Conservation (phyloP, 495 filamentous ascomycete genomes). For the Penicillium soppii region DNA sequence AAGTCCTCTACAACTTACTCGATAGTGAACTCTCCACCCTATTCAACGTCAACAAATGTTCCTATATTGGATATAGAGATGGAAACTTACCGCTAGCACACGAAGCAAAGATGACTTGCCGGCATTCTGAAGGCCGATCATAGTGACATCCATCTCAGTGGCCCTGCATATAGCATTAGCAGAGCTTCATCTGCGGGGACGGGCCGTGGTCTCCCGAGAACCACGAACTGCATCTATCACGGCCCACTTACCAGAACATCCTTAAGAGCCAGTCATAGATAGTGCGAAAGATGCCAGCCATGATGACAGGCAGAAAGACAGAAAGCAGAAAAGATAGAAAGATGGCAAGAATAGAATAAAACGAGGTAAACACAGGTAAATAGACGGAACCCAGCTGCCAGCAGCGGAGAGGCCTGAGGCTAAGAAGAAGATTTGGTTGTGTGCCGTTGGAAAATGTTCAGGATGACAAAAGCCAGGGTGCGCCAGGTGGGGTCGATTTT, state of each 20-base stretch:
- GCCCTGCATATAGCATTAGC: conserved; percentile 60
- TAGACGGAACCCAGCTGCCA: conserved; percentile 5
- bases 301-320: conserved; percentile 36
- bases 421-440: conserved; percentile 1
- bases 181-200: conserved; percentile 36
- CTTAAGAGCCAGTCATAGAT: conserved; percentile 98
- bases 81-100: conserved; percentile 80
- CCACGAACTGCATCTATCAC: conserved; percentile 14
- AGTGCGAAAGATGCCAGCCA: conserved; percentile 85
- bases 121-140: conserved; percentile 98
- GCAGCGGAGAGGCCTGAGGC: conserved; percentile 3
- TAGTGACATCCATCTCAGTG: conserved; percentile 98
- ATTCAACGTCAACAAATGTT: conserved; percentile 33
- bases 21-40: conserved; percentile 98
- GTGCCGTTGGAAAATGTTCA: conserved; percentile 1
- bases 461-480: conserved; percentile 10
- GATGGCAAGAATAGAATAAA: neutral
- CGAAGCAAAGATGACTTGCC: conserved; percentile 94
- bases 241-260: conserved; percentile 89
- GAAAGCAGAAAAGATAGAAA: conserved; percentile 1
- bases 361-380: neutral
- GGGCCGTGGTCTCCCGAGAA: conserved; percentile 30
- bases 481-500: conserved; percentile 5
- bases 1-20: conserved; percentile 69
- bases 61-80: no score